Base-by-base conservation (phyloP, 2,329 filamentous ascomycete species). In the Diaporthe citri region DNA sequence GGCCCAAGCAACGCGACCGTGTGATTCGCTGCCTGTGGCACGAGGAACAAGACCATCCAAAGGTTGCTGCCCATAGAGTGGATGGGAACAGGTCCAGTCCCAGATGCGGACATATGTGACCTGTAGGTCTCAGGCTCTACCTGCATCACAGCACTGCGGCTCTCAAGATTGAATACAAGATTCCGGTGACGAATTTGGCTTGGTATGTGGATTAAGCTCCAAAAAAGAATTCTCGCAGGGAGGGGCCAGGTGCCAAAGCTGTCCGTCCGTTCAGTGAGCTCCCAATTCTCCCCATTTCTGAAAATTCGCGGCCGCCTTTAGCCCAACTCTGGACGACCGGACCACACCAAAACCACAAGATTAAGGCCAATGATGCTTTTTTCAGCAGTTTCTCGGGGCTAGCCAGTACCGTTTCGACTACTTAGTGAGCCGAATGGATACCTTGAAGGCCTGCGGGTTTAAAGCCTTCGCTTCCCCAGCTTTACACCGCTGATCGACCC, bases 401-500 rank as follows among this genome's bases (percentile, higher is more conserved):
- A 69, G 22, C 10, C 34, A 69, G 34, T 31, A 55, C 48, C 34
- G 31, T 39, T 51, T 28, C n/a, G 34, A 55, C 48, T n/a, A 69
- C 13, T n/a, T 9, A 51, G 48, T 28, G 9, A 69, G 48, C 34
- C 48, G 34, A 41, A 69, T 55, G 64, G 64, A 55, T 28, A 28
- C 15, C 48, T 41, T 41, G 46, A 55, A 55, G 34, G 64, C 46
- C 10, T 52, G 46, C 64, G n/a, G 64, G 48, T 55, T 69, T 41
- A 69, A 66, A 55, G 64, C 48, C 64, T 69, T 69, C 34, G n/a
- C 46, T 28, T 55, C 64, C 51, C 64, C 48, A 55, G 64, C 64
- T 41, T 55, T 69, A 55, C 64, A 55, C 64, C 64, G 64, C 64
- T 55, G 48, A 69, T 69, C 48, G 48, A 41, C 64, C 31, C 13